A percentile compares a stretch with the other conserved stretches of the same genome.
Conservation (phyloP, 768 basidiomycete genomes). For the Rhodotorula taiwanensis region DNA sequence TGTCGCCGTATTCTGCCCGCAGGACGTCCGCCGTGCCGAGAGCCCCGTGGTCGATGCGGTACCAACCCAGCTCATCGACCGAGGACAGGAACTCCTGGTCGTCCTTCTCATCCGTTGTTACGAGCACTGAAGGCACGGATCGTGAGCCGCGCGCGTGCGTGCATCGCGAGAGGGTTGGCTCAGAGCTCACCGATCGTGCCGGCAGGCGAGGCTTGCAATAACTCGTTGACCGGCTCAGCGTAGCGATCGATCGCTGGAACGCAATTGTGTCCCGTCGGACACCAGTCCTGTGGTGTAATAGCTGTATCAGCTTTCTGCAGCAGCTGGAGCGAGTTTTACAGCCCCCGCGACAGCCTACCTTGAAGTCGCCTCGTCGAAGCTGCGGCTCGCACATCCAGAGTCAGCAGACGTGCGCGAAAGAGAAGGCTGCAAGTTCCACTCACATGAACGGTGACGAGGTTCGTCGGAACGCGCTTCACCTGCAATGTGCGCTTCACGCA, state of each 20-base stretch:
- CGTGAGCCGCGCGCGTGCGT: too few relatives aligned
- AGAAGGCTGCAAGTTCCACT: background rate
- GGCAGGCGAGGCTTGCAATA: background rate
- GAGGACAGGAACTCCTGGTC: slow-evolving; percentile 21
- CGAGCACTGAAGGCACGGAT: slow-evolving; percentile 19
- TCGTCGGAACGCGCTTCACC: slow-evolving; percentile 3
- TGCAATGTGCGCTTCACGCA: slow-evolving; percentile 3
- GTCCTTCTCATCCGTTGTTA: slow-evolving; percentile 34
- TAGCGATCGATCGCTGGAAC: slow-evolving; percentile 18
- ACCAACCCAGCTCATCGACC: slow-evolving; percentile 30
- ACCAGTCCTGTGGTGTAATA: slow-evolving; percentile 11
- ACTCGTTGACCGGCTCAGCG: slow-evolving; percentile 9
- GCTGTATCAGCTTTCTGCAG: background rate
- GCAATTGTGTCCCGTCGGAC: slow-evolving; percentile 10
- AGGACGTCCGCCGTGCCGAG: slow-evolving; percentile 13
- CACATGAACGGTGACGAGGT: slow-evolving; percentile 26
- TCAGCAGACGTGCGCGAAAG: background rate
- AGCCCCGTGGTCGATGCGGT: slow-evolving; percentile 30
- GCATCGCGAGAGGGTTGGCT: too few relatives aligned
- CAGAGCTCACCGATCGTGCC: slow-evolving; percentile 11
- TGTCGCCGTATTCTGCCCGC: slow-evolving; percentile 14
- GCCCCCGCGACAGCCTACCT: background rate
- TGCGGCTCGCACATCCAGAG: too few relatives aligned
- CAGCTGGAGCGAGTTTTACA: background rate
- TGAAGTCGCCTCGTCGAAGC: slow-evolving; percentile 5